phyloP scores from a whole-genome alignment of 805 yeast species.

The Tetrapisispora arboricola region DNA sequence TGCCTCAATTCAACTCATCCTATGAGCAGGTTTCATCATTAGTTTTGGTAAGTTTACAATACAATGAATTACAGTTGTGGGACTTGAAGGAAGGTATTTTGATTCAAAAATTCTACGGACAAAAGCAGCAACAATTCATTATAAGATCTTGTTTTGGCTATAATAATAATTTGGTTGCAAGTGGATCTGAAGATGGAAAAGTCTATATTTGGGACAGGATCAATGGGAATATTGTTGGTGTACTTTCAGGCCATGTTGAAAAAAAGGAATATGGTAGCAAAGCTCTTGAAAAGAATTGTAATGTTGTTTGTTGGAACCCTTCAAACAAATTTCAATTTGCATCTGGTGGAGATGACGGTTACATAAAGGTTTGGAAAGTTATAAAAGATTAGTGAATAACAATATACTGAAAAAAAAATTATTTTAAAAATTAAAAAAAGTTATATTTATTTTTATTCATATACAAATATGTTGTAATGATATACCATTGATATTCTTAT shows the following conservation, averaged over 20 bases:
- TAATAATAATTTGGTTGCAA: constrained; percentile 57
- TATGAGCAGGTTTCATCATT: constrained; percentile 17
- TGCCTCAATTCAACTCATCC: constrained; percentile 29
- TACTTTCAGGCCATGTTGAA: constrained; percentile 21
- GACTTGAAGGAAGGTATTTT: constrained; percentile 50
- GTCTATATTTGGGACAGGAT: constrained; percentile 70
- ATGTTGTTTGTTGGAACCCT: constrained; percentile 71
- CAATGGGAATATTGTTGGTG: constrained; percentile 52
- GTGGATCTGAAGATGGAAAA: constrained; percentile 77
- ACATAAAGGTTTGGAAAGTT: constrained; percentile 59
- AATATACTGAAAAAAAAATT: neutral
- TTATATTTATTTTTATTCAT: neutral
- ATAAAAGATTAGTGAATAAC: constrained; percentile 15
- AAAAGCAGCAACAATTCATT: constrained; percentile 56
- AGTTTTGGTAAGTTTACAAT: constrained; percentile 53
- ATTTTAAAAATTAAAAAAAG: neutral
- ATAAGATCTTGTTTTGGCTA: constrained; percentile 71
- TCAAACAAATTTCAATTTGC: constrained; percentile 46
- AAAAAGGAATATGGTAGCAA: constrained; percentile 8
- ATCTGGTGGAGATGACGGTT: constrained; percentile 74
- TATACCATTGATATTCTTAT: neutral
- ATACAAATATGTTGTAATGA: neutral
- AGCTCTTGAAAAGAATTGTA: constrained; percentile 37
- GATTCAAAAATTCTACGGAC: constrained; percentile 59
- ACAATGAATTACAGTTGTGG: constrained; percentile 78